phyloP scores from a whole-genome alignment of 2,329 filamentous ascomycete genomes.

The Periconia sp. region DNA sequence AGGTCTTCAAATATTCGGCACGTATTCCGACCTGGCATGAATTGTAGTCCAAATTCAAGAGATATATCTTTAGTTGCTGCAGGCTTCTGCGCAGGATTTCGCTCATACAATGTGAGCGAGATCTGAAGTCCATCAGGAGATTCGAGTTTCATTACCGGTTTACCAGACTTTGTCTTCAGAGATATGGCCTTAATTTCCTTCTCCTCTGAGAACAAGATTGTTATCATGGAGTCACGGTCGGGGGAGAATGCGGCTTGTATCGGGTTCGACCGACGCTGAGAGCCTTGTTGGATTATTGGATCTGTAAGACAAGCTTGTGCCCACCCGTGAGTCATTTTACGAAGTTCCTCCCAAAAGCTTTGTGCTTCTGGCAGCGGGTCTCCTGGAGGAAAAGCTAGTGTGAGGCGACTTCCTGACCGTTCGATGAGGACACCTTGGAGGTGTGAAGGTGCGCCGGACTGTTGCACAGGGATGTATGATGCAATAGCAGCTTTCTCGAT shows the following conservation, averaged over 20 bases:
- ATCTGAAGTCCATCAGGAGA: slow-evolving; percentile 77
- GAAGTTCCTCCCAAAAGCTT: slow-evolving; percentile 83
- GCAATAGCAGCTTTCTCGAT: slow-evolving; percentile 51
- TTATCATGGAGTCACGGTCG: too few relatives aligned
- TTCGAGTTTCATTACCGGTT: slow-evolving; percentile 69
- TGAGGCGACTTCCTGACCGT: slow-evolving; percentile 90
- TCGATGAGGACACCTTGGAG: slow-evolving; percentile 80
- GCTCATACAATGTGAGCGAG: slow-evolving; percentile 86
- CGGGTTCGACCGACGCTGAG: too few relatives aligned
- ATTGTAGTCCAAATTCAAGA: slow-evolving; percentile 83
- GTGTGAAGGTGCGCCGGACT: slow-evolving; percentile 36
- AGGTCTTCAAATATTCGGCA: slow-evolving; percentile 98
- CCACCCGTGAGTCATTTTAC: slow-evolving; percentile 57
- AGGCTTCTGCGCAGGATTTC: slow-evolving; percentile 89
- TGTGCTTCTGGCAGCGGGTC: slow-evolving; percentile 76
- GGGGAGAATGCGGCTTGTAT: too few relatives aligned
- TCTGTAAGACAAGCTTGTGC: too few relatives aligned
- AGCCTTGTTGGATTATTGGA: too few relatives aligned
- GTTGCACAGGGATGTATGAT: too few relatives aligned
- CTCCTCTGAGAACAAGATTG: too few relatives aligned
- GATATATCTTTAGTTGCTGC: slow-evolving; percentile 78
- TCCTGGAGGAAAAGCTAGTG: slow-evolving; percentile 73
- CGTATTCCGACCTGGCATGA: slow-evolving; percentile 93
- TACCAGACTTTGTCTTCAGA: too few relatives aligned
- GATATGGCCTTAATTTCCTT: too few relatives aligned